Evolutionary conservation across 2,329 filamentous ascomycete species (phyloP).

Genomic region (Nemania abortiva): DNA sequence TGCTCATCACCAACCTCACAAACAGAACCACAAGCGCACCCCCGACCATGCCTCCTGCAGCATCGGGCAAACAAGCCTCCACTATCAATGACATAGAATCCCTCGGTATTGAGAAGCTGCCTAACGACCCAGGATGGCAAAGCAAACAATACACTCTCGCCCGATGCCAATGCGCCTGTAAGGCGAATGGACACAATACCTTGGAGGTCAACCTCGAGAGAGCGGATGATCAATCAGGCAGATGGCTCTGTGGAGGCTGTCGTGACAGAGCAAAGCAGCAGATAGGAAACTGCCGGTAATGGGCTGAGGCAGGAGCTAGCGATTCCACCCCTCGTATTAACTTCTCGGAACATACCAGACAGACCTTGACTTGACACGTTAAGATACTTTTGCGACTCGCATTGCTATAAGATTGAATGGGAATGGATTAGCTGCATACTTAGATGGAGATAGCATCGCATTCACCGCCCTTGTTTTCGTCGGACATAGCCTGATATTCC

Average conservation of each 20-base stretch:
- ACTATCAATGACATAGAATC: not conserved
- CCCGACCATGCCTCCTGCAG: conserved; percentile 4
- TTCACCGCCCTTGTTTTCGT: not conserved
- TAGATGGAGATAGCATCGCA: not conserved
- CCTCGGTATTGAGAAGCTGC: not conserved
- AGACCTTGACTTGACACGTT: not conserved
- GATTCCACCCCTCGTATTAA: conserved; percentile 20
- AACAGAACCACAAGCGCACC: too few species aligned
- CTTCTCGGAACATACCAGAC: not conserved
- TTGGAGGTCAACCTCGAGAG: not conserved
- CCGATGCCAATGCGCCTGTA: conserved; percentile 23
- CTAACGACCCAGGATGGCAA: not conserved
- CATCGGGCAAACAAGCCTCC: not conserved
- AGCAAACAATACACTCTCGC: not conserved
- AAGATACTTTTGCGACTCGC: not conserved
- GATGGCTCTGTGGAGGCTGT: conserved; percentile 37
- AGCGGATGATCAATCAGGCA: conserved; percentile 14
- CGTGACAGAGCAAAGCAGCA: conserved; percentile 16
- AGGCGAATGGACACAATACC: not conserved
- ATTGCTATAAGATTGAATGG: not conserved
- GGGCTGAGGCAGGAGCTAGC: not conserved
- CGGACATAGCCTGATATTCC: not conserved
- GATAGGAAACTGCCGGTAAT: conserved; percentile 34
- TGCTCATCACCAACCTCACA: not conserved
- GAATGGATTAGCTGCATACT: too few species aligned